A percentile compares a stretch with the other conserved stretches of the same genome.
These are phyloP conservation scores for Priceomyces fermenticarens DNA, from an alignment of 805 yeast genomes.

Conservation along the genomic window DNA sequence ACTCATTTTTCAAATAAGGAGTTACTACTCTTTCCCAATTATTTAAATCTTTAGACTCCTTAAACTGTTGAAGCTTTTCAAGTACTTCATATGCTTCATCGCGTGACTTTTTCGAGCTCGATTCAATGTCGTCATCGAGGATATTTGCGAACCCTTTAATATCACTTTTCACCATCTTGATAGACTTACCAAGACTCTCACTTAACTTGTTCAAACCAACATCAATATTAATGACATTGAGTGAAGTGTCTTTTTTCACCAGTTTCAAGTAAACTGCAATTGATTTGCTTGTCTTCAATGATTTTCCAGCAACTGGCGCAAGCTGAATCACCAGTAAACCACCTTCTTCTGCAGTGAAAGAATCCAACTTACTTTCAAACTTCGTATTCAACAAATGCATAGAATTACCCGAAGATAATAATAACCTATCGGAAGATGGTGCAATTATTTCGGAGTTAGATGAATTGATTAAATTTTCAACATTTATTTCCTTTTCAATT, in stretches of 20 bases:
- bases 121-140: conserved; percentile 17
- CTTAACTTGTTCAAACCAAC: conserved; percentile 66
- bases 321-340: conserved; percentile 24
- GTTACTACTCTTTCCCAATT: conserved; percentile 26
- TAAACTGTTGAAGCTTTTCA: conserved; percentile 18
- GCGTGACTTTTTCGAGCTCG: conserved; percentile 12
- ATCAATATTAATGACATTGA: conserved; percentile 48
- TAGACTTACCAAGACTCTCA: conserved; percentile 68
- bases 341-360: conserved; percentile 21
- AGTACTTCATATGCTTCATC: conserved; percentile 22
- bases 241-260: conserved; percentile 39
- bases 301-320: conserved; percentile 40
- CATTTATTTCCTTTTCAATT: conserved; percentile 12
- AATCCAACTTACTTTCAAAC: conserved; percentile 38
- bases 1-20: conserved; percentile 28
- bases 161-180: conserved; percentile 18
- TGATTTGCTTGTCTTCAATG: conserved; percentile 38
- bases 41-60: conserved; percentile 14
- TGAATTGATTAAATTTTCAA: not conserved
- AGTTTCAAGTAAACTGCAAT: conserved; percentile 40
- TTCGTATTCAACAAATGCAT: conserved; percentile 45
- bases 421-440: conserved; percentile 45
- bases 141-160: conserved; percentile 27
- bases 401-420: conserved; percentile 38
- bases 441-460: conserved; percentile 11